These are phyloP conservation scores for Coemansia sp. DNA, from an alignment of 192 early-diverging fungal genomes.

Conservation along the genomic window DNA sequence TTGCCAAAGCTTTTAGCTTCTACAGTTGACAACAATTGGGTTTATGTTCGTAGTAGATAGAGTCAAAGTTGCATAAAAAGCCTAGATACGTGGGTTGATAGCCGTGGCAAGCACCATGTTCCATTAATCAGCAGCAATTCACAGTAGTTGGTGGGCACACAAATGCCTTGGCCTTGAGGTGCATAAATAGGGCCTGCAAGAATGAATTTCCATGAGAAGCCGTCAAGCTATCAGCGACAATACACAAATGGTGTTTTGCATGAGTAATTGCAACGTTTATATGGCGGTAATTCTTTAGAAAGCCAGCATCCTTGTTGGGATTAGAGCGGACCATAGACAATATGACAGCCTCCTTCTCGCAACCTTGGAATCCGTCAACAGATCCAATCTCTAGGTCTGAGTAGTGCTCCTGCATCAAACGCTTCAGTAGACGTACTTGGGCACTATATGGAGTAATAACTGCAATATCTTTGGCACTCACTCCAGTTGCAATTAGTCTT, in stretches of 20 bases:
- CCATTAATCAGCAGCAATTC: no score
- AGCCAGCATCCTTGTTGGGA: slow-evolving; percentile 70
- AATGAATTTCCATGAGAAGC: background rate
- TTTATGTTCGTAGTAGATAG: no score
- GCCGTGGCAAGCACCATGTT: no score
- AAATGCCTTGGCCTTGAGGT: background rate
- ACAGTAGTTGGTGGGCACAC: no score
- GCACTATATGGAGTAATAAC: slow-evolving; percentile 82
- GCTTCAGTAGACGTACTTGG: slow-evolving; percentile 61
- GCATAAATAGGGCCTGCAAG: background rate
- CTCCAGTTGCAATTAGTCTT: slow-evolving; percentile 63
- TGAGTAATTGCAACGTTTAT: slow-evolving; percentile 85
- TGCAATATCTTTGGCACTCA: slow-evolving; percentile 66
- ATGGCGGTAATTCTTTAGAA: slow-evolving; percentile 73
- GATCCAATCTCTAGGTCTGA: slow-evolving; percentile 70
- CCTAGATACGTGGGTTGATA: no score
- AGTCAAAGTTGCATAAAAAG: no score
- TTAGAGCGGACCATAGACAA: slow-evolving; percentile 78
- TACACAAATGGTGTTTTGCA: background rate
- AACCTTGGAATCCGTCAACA: slow-evolving; percentile 84
- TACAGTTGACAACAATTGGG: no score
- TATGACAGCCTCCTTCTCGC: slow-evolving; percentile 82
- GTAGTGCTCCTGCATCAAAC: slow-evolving; percentile 55
- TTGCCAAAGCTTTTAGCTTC: no score
- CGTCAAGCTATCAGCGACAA: background rate